Conservation (phyloP, 2,329 filamentous ascomycete species). For the Cladosporium sp. region DNA sequence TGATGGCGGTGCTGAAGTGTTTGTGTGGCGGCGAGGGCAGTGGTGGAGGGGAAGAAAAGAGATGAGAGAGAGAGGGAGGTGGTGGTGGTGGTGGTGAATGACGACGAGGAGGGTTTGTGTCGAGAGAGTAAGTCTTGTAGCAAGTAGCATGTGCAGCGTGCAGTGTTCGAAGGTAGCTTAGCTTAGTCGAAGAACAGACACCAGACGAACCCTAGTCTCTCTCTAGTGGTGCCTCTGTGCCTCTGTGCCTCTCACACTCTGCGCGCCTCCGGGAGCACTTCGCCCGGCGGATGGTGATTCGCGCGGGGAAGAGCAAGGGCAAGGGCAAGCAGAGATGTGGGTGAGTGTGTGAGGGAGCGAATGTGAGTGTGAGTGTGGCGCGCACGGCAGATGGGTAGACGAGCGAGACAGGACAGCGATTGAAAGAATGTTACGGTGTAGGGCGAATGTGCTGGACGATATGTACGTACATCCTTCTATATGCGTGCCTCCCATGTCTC, state of each 20-base stretch:
- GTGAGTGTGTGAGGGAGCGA: neutral
- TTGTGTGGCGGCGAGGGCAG: neutral
- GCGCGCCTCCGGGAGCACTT: neutral
- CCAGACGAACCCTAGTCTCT: neutral
- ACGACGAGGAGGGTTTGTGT: neutral
- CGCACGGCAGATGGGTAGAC: neutral
- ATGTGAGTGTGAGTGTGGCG: neutral
- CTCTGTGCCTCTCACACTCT: too few relatives aligned
- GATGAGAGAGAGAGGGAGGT: neutral
- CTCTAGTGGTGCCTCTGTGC: neutral
- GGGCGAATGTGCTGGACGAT: neutral
- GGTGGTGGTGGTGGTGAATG: slow-evolving; percentile 5
- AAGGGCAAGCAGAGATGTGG: neutral
- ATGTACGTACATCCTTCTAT: neutral
- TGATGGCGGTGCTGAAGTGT: neutral
- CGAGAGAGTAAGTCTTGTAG: neutral
- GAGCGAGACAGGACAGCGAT: neutral
- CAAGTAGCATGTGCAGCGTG: neutral
- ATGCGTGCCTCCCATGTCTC: neutral
- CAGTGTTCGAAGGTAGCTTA: neutral
- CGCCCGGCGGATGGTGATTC: neutral
- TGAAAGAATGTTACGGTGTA: neutral
- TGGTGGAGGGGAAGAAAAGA: neutral
- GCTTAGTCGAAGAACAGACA: neutral
- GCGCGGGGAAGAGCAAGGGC: neutral